These are phyloP conservation scores for Halophytophthora polymorphica DNA, from an alignment of 352 stramenopile species.

Conservation along the genomic window DNA sequence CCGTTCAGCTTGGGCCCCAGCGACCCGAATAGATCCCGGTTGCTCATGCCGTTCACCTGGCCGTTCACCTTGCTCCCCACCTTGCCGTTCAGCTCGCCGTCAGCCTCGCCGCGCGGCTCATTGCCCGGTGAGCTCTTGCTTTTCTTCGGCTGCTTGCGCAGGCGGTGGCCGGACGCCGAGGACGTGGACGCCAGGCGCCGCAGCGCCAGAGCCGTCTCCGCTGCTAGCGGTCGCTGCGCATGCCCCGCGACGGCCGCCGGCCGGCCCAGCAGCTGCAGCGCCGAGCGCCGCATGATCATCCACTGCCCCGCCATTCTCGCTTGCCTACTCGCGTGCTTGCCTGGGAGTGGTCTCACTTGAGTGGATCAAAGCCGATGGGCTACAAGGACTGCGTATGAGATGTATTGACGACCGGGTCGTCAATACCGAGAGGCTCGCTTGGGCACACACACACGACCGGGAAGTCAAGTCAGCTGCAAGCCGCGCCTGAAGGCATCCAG, in stretches of 20 bases:
- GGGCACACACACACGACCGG: too few relatives aligned
- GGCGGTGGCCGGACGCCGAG: slow-evolving; percentile 42
- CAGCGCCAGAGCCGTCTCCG: too few relatives aligned
- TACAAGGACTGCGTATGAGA: too few relatives aligned
- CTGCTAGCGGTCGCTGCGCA: slow-evolving; percentile 15
- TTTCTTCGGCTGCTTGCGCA: slow-evolving; percentile 53
- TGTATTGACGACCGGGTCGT: too few relatives aligned
- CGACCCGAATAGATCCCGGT: background rate
- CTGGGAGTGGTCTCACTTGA: slow-evolving; percentile 11
- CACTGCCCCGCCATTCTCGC: slow-evolving; percentile 37
- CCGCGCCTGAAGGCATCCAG: too few relatives aligned
- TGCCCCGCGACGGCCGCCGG: background rate
- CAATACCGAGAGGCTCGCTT: too few relatives aligned
- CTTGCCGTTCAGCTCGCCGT: slow-evolving; percentile 2
- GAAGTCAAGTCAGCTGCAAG: too few relatives aligned
- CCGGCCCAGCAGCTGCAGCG: slow-evolving; percentile 13
- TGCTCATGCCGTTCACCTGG: slow-evolving; percentile 5
- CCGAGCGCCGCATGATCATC: slow-evolving; percentile 34
- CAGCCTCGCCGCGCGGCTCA: background rate
- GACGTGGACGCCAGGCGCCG: slow-evolving; percentile 6
- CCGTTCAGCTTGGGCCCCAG: background rate
- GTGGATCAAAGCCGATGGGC: background rate
- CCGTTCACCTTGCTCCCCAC: background rate
- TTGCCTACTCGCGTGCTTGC: slow-evolving; percentile 13
- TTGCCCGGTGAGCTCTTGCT: slow-evolving; percentile 36